Percentiles rank a stretch among this genome's conserved stretches.
Evolutionary conservation across 75 land plant genomes (phyloP).

Genomic region (Cupressus sempervirens): DNA sequence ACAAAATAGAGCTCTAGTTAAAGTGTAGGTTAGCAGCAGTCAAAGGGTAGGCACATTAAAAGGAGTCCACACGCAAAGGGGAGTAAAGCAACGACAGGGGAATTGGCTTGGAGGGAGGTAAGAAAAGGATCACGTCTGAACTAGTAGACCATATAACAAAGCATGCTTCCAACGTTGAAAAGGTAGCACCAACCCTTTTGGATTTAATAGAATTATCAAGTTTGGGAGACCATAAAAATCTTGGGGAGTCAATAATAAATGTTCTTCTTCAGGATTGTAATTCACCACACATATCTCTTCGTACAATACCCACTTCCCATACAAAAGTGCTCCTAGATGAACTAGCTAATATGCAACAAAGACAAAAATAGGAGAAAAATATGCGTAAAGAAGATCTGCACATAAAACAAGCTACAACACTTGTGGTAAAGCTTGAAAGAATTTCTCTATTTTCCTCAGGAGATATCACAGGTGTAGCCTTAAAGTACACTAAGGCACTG

Average conservation of each 20-base stretch:
- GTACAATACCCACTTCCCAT: constrained; percentile 31
- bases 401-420: constrained; percentile 92
- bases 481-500: constrained; percentile 91
- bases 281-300: constrained; percentile 44
- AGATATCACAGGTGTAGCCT: constrained; percentile 81
- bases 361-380: constrained; percentile 76
- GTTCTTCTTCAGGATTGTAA: constrained; percentile 65
- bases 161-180: no score
- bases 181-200: constrained; percentile 65
- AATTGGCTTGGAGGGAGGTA: no score
- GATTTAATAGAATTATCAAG: constrained; percentile 84
- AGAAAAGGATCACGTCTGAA: no score
- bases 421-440: constrained; percentile 94
- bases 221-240: constrained; percentile 89
- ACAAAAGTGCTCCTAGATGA: constrained; percentile 72
- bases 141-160: no score
- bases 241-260: constrained; percentile 76
- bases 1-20: no score
- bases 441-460: constrained; percentile 91
- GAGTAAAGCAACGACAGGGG: no score
- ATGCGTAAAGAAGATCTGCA: constrained; percentile 94
- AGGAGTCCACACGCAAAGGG: no score
- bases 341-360: constrained; percentile 49
- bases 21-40: no score
- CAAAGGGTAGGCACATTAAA: no score